A percentile compares a stretch with the other conserved stretches of the same genome.
These are phyloP conservation scores for Podospora pseudoanserina DNA, from an alignment of 495 filamentous ascomycete species.

Conservation along the genomic window DNA sequence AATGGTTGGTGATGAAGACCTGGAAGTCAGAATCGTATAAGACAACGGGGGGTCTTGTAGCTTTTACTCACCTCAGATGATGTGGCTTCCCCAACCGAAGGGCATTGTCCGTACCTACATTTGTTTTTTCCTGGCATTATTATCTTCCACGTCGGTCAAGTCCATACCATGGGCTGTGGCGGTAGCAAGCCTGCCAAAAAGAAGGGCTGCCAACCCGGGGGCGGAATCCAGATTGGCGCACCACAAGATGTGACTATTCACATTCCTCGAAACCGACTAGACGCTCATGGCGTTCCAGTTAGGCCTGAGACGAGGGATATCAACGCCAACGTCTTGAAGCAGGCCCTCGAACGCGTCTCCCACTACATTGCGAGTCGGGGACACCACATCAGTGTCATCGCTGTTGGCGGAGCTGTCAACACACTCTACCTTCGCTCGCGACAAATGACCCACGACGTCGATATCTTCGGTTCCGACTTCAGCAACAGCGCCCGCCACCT, in stretches of 20 bases:
- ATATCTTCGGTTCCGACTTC: slow-evolving; percentile 13
- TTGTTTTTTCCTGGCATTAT: neutral
- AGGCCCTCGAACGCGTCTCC: slow-evolving; percentile 8
- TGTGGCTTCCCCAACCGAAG: neutral
- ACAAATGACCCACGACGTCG: slow-evolving; percentile 9
- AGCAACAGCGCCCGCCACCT: slow-evolving; percentile 4
- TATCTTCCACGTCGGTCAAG: neutral
- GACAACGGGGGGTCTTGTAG: neutral
- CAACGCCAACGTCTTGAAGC: neutral
- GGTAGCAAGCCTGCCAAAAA: neutral
- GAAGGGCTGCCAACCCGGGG: neutral
- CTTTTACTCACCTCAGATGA: neutral
- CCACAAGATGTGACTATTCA: slow-evolving; percentile 11
- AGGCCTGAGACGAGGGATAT: slow-evolving; percentile 5
- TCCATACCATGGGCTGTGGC: neutral
- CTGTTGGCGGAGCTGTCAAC: slow-evolving; percentile 11
- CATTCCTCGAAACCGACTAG: slow-evolving; percentile 9
- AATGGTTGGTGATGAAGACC: neutral
- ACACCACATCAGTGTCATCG: slow-evolving; percentile 8
- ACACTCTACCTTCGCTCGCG: slow-evolving; percentile 11
- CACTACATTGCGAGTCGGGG: neutral
- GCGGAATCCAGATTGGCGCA: slow-evolving; percentile 1
- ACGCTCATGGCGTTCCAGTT: neutral
- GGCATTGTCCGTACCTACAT: neutral
- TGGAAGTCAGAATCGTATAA: neutral